These are phyloP conservation scores for Monocercomonoides exilis DNA, from an alignment of 78 protist species.

Conservation along the genomic window DNA sequence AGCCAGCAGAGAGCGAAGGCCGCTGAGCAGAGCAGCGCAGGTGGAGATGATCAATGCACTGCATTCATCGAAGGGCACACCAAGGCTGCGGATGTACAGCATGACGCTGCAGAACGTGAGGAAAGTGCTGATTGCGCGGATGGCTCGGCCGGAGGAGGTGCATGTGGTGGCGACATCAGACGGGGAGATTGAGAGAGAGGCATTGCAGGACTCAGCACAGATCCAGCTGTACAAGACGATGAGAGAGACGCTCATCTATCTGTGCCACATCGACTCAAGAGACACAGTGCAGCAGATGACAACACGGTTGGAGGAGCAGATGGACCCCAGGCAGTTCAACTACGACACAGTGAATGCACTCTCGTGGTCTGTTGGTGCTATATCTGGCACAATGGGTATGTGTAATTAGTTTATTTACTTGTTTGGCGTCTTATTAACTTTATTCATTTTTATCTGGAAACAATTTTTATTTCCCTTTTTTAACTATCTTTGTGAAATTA, in stretches of 20 bases:
- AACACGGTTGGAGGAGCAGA: slow-evolving; percentile 37
- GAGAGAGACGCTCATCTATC: slow-evolving; percentile 52
- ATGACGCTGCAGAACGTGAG: slow-evolving; percentile 64
- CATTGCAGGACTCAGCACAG: slow-evolving; percentile 63
- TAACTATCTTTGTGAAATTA: background rate
- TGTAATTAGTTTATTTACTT: background rate
- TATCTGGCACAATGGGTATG: slow-evolving; percentile 84
- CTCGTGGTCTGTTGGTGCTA: slow-evolving; percentile 99
- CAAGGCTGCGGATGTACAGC: slow-evolving; percentile 38
- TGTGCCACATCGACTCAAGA: slow-evolving; percentile 82
- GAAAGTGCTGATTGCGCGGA: slow-evolving; percentile 62
- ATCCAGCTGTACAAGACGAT: slow-evolving; percentile 69
- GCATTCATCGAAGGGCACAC: background rate
- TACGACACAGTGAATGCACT: slow-evolving; percentile 75
- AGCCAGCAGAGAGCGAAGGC: no score
- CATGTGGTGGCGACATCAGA: slow-evolving; percentile 75
- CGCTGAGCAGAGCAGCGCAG: background rate
- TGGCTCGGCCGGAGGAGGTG: slow-evolving; percentile 98
- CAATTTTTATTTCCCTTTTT: background rate
- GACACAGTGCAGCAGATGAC: slow-evolving; percentile 85
- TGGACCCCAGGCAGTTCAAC: slow-evolving; percentile 52
- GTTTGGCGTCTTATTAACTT: no score
- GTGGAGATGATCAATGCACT: background rate
- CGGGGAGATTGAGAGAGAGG: slow-evolving; percentile 87
- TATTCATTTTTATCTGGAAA: no score